Evolutionary conservation across 768 basidiomycete genomes (phyloP), one percentile per base, ranked within the genome.

Genomic region (Rhizopogon roseolus): DNA sequence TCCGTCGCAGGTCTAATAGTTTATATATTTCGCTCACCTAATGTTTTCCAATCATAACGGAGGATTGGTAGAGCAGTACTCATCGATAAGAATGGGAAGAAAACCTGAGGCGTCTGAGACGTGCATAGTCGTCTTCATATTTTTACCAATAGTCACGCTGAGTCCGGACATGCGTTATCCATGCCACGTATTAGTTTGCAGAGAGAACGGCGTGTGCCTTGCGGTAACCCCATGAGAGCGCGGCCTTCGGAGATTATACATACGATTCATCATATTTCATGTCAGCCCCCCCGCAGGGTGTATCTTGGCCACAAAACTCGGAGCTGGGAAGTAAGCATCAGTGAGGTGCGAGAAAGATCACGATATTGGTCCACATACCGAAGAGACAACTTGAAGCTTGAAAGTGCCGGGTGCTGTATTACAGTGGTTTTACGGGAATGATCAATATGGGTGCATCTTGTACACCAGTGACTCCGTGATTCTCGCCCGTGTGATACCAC

Each of bases 211-310:
- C 4, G 4, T 13, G 34, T 36, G 34, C 34, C 34, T 36, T 5
- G 34, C 34, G 34, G 34, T 36, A 36, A 36, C 34, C 34, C 34
- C 10, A 36, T 36, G 34, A 11, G 91, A 0, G 87, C 91, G 10
- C 95, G 82, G 2, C 96, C 96, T 65, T 91, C 89, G 22, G 22
- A 22, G 22, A 22, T 22, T 22, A 16, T 89, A 91, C 78, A 99
- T 84, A 44, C 96, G 86, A 68, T 93, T 82, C 96, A 99, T 99
- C 93, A 98, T 98, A 73, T 98, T 93, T 95, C 96, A 98, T 0
- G 93, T 96, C 2, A 96, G 98, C 36, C 94, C 93, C 64, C 94
- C 90, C 58, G 68, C 93, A 96, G 4, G 94, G 93, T 9, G 93
- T 95, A 63, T 95, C 98, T 67, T 98, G 96, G 13, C 96, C 95